phyloP scores from a whole-genome alignment of 345 rosid genomes.

The Arabis hirsuta region DNA sequence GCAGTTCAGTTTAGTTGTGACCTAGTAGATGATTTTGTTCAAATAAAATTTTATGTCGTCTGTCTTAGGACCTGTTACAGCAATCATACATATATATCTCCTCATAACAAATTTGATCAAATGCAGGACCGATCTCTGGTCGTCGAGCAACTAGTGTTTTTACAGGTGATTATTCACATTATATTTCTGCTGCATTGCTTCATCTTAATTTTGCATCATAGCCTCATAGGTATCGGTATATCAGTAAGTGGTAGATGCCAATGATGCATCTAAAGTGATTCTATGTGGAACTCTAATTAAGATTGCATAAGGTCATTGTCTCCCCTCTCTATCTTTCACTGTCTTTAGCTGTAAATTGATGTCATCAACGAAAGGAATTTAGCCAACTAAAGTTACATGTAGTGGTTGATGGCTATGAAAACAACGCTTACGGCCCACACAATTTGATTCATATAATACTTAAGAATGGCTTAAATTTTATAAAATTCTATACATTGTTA shows the following conservation, averaged over 20 bases:
- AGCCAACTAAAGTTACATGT: constrained; percentile 38
- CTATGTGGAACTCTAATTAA: constrained; percentile 12
- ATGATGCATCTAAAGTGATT: constrained; percentile 27
- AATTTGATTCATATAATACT: constrained; percentile 29
- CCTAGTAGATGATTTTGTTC: not conserved
- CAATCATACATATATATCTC: not conserved
- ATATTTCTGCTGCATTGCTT: not conserved
- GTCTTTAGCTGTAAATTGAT: constrained; percentile 41
- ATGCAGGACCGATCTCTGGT: not conserved
- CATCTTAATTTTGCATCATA: constrained; percentile 1
- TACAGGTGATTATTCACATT: not conserved
- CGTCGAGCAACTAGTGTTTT: not conserved
- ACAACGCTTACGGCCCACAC: constrained; percentile 25
- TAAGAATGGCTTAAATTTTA: constrained; percentile 12
- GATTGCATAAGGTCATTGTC: constrained; percentile 5
- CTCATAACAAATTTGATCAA: not conserved
- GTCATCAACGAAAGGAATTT: constrained; percentile 26
- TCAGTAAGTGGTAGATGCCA: not conserved
- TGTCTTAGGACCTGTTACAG: constrained; percentile 1
- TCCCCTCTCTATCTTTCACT: constrained; percentile 29
- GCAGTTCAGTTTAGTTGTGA: not conserved
- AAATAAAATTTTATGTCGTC: not conserved
- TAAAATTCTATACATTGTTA: not conserved
- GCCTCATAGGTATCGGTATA: not conserved
- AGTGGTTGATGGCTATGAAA: constrained; percentile 37